Conservation (phyloP, 176 grass and related monocot species). For the Pontederia paniculata region DNA sequence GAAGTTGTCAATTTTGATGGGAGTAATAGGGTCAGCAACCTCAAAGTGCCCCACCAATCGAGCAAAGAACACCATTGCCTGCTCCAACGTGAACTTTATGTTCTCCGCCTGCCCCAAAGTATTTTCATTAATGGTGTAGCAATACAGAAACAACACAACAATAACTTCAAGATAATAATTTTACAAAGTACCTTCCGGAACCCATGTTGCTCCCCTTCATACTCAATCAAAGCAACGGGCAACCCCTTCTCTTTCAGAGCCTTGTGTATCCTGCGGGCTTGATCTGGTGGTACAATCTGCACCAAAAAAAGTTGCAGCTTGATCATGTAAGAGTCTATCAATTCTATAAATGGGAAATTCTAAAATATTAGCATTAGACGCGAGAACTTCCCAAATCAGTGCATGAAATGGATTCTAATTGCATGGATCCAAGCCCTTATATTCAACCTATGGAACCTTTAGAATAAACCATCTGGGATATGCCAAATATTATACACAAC, state of each 20-base stretch:
- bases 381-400: background rate
- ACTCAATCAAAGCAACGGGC: constrained; percentile 90
- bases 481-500: too few species aligned
- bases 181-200: constrained; percentile 56
- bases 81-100: constrained; percentile 92
- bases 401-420: too few species aligned
- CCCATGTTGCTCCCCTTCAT: constrained; percentile 84
- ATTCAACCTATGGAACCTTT: too few species aligned
- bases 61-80: constrained; percentile 78
- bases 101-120: constrained; percentile 48
- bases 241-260: constrained; percentile 76
- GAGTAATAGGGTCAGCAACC: constrained; percentile 65
- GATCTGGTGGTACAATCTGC: constrained; percentile 73
- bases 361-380: background rate
- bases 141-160: background rate
- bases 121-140: background rate
- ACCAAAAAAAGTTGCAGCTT: background rate
- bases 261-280: constrained; percentile 64
- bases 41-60: constrained; percentile 64
- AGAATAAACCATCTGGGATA: too few species aligned
- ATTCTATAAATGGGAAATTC: too few species aligned
- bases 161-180: constrained; percentile 1
- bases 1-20: constrained; percentile 85
- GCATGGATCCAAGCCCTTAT: too few species aligned
- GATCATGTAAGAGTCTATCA: background rate